Conservation (phyloP, 805 yeast genomes). For the Monosporozyma aquatica region DNA sequence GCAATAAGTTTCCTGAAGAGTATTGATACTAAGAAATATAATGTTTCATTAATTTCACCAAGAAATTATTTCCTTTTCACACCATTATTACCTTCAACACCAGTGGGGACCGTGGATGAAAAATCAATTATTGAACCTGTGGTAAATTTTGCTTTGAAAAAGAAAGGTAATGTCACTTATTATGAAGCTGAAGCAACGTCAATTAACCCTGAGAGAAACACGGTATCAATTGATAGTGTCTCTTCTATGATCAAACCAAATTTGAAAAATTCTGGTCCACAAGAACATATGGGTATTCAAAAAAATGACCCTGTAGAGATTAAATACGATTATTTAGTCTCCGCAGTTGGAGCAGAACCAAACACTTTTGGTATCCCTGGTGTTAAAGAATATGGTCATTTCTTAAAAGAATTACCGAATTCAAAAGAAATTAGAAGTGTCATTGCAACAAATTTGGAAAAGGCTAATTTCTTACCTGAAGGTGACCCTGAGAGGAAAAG, state of each 20-base stretch:
- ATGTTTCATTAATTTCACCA: slow-evolving; percentile 84
- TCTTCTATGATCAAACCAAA: slow-evolving; percentile 17
- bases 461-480: slow-evolving; percentile 74
- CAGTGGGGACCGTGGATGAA: slow-evolving; percentile 84
- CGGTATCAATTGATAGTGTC: slow-evolving; percentile 49
- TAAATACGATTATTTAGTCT: slow-evolving; percentile 73
- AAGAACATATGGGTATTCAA: slow-evolving; percentile 24
- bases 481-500: slow-evolving; percentile 76
- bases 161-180: slow-evolving; percentile 69
- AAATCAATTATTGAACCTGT: slow-evolving; percentile 94
- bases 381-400: slow-evolving; percentile 72
- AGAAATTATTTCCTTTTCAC: slow-evolving; percentile 91
- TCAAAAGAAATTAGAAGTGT: slow-evolving; percentile 72
- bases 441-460: slow-evolving; percentile 81
- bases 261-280: slow-evolving; percentile 23
- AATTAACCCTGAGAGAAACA: slow-evolving; percentile 67
- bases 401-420: slow-evolving; percentile 83
- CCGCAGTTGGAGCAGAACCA: slow-evolving; percentile 92
- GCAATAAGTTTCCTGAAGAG: slow-evolving; percentile 76
- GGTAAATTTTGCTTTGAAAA: slow-evolving; percentile 72
- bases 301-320: slow-evolving; percentile 36
- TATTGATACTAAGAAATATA: slow-evolving; percentile 78
- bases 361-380: slow-evolving; percentile 93
- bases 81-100: slow-evolving; percentile 85
- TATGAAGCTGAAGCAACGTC: slow-evolving; percentile 86